Evolutionary conservation across 495 filamentous ascomycete species (phyloP), one percentile per base, ranked within the genome.

Genomic region (Collariella sp.): DNA sequence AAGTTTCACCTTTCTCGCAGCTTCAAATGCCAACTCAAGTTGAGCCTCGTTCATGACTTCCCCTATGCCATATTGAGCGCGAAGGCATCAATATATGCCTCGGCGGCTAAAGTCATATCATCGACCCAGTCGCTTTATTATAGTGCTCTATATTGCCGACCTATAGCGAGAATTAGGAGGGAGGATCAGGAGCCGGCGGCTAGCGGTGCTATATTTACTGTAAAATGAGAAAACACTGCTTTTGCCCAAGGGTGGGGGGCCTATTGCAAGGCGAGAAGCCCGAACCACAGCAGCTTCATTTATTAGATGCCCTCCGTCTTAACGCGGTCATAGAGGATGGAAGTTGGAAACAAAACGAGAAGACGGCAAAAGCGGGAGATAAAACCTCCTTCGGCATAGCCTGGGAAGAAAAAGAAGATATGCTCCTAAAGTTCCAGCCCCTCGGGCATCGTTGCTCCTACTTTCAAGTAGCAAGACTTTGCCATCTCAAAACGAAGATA

Each of bases 31-130:
- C 34, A 61, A 58, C n/a, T 50, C 2, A 9, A 31, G 26, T 31
- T 63, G 29, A 11, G 20, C 10, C 7, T 40, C 59, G 51, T 43
- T 63, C 6, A 45, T 59, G 4, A 63, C 45, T 57, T 65, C 70
- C 58, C 58, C 26, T 26, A 19, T 42, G 61, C 63, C 20, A 69
- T 56, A 15, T 72, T 70, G 0, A 72, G 56, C 31, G 68, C 69
- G 52, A 70, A 70, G 39, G 65, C 69, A 31, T 70, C 67, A 18
- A 67, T 63, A 40, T 64, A 62, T 6, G 66, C 54, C 11, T 54
- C 57, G 24, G 55, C 46, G 11, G 67, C 69, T 40, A 64, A 54
- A 26, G 60, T 50, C 36, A 71, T 62, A 39, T 71, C 66, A 40
- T 60, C 60, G 33, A 63, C 52, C 26, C 63, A 67, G 52, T 71